Percentiles rank a stretch among this genome's conserved stretches.
Evolutionary conservation across 2,329 filamentous ascomycete genomes (phyloP).

Genomic region (Xylariaceae sp.): DNA sequence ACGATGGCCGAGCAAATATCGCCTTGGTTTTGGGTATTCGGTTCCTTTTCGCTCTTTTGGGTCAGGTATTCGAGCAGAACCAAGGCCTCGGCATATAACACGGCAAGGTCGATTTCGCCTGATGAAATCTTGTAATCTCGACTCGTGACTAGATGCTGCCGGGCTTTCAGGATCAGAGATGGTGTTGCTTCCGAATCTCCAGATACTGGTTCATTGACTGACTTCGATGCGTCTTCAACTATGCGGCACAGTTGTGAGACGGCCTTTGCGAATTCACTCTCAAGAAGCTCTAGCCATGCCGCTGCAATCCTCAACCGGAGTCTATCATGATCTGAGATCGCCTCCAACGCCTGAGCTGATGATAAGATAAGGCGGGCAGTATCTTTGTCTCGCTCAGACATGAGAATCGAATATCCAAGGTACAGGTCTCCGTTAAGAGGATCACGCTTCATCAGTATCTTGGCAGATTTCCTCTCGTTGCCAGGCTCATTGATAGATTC

Average conservation of each 20-base stretch:
- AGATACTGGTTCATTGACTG: slow-evolving; percentile 2
- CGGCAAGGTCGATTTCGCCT: slow-evolving; percentile 44
- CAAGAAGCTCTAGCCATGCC: slow-evolving; percentile 61
- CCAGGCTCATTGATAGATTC: slow-evolving; percentile 51
- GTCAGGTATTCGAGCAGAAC: slow-evolving; percentile 64
- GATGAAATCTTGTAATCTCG: slow-evolving; percentile 53
- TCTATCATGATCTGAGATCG: slow-evolving; percentile 21
- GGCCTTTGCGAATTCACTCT: slow-evolving; percentile 33
- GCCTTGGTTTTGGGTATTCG: slow-evolving; percentile 45
- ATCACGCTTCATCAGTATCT: slow-evolving; percentile 63
- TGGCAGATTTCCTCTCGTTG: slow-evolving; percentile 64
- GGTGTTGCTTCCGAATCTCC: slow-evolving; percentile 29
- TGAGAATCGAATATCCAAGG: slow-evolving; percentile 71
- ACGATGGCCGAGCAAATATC: slow-evolving; percentile 49
- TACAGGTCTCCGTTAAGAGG: slow-evolving; percentile 64
- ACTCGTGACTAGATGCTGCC: slow-evolving; percentile 47
- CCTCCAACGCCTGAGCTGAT: slow-evolving; percentile 49
- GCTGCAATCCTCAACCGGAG: slow-evolving; percentile 54
- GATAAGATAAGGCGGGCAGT: slow-evolving; percentile 60
- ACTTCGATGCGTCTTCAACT: slow-evolving; percentile 30
- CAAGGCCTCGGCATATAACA: slow-evolving; percentile 55
- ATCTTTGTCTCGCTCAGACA: slow-evolving; percentile 52
- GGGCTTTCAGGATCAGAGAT: slow-evolving; percentile 46
- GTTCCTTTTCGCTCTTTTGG: slow-evolving; percentile 37
- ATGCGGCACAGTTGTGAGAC: slow-evolving; percentile 38